These are phyloP conservation scores for Prunus kanzakura DNA, from an alignment of 306 rosid species.

Conservation along the genomic window DNA sequence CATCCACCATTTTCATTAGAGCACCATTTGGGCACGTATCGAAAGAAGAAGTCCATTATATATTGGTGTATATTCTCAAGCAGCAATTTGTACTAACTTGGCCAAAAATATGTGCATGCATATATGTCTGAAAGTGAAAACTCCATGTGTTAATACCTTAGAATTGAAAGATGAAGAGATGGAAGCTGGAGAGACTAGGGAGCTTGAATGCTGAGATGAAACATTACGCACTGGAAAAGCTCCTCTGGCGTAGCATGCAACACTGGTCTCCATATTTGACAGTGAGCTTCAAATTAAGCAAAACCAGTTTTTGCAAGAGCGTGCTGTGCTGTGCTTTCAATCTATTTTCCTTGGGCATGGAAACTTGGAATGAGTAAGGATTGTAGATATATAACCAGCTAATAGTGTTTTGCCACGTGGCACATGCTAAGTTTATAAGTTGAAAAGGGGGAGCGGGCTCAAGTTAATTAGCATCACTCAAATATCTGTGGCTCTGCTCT, in stretches of 20 bases:
- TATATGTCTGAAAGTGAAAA: not conserved
- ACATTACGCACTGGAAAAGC: slow-evolving; percentile 15
- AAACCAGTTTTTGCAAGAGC: not conserved
- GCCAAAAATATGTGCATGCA: not conserved
- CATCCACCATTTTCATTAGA: not conserved
- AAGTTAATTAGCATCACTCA: slow-evolving; percentile 26
- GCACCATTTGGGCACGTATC: not conserved
- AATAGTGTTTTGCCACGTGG: slow-evolving; percentile 20
- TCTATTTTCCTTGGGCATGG: not conserved
- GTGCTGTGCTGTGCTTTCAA: not conserved
- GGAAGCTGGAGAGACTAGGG: slow-evolving; percentile 26
- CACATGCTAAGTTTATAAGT: slow-evolving; percentile 1
- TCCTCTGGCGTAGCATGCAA: slow-evolving; percentile 29
- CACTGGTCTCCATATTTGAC: slow-evolving; percentile 25
- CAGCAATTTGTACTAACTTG: not conserved
- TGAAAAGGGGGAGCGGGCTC: not conserved
- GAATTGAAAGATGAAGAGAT: slow-evolving; percentile 37
- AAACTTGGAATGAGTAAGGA: slow-evolving; percentile 10
- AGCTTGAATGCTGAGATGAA: slow-evolving; percentile 32
- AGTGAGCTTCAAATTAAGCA: not conserved
- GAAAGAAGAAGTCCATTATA: not conserved
- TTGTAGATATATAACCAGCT: slow-evolving; percentile 19
- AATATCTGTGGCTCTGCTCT: slow-evolving; percentile 25
- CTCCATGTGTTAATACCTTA: slow-evolving; percentile 11
- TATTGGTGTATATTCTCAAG: not conserved